Evolutionary conservation across 495 filamentous ascomycete genomes (phyloP), one percentile per base, ranked within the genome.

Genomic region (Trypethelium eluteriae): DNA sequence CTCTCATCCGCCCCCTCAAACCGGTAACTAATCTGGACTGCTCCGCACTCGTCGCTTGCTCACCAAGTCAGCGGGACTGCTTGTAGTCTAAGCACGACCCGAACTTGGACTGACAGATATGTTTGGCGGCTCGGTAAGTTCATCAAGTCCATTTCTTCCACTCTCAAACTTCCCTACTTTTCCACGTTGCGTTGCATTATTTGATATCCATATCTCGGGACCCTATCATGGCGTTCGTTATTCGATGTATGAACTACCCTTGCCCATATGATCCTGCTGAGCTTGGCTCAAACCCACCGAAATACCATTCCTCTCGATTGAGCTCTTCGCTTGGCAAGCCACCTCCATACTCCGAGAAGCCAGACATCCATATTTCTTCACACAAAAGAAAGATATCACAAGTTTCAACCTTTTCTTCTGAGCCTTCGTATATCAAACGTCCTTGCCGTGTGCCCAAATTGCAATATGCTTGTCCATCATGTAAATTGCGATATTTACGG

Each of bases 401-500:
- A 59, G 11, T 59, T 36, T 36, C 53, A 9, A 18, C 34, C 7
- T 36, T 32, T 9, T 36, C 5, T 36, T 36, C 53, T 14, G 53
- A 59, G 36, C 36, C 53, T 59, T 34, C 7, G 32, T 36, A 59
- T 59, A 35, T 36, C 32, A 59, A 59, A 14, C 53, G 53, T 59
- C 32, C 62, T 63, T 63, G 62, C 35, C 62, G 62, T 44, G 11
- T 63, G 9, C 44, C 62, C 10, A 63, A 35, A 3, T 44, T 25
- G 6, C 62, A 39, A 41, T 16, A 11, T 41, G 62, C 62, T 16
- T 63, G 62, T 47, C 62, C 62, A 25, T 35, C 62, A 18, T 63
- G 62, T n/a, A 63, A n/a, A 41, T 47, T 41, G 5, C 62, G 62
- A 41, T 44, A 63, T n/a, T 44, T 63, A 41, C 35, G 62, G 14